Conservation (phyloP, 1,284 basidiomycete species). For the Filobasidium uniguttulatum region DNA sequence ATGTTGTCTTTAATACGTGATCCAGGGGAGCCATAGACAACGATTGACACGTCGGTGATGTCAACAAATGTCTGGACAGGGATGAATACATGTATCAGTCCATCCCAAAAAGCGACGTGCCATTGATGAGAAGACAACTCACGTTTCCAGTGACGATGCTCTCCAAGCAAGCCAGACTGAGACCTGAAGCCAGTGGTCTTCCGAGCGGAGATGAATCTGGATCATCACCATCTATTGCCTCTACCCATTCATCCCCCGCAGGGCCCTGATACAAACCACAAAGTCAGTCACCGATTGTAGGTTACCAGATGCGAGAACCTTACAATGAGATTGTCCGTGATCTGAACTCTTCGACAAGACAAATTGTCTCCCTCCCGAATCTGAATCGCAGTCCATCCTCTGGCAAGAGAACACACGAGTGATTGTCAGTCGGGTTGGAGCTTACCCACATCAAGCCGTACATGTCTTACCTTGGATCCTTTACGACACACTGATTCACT, state of each 20-base stretch:
- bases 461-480: constrained; percentile 23
- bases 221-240: constrained; percentile 32
- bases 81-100: neutral
- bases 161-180: constrained; percentile 34
- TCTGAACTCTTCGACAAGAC: constrained; percentile 28
- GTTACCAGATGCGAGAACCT: neutral
- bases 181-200: constrained; percentile 34
- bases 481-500: constrained; percentile 24
- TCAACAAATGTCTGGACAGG: constrained; percentile 26
- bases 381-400: constrained; percentile 37
- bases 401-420: neutral
- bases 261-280: constrained; percentile 20
- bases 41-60: constrained; percentile 35
- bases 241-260: constrained; percentile 36
- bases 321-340: constrained; percentile 34
- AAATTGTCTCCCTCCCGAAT: constrained; percentile 36
- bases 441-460: no score
- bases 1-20: constrained; percentile 34
- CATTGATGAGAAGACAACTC: neutral
- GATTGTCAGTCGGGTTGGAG: no score
- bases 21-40: constrained; percentile 39
- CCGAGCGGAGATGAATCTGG: constrained; percentile 34
- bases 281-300: neutral
- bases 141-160: constrained; percentile 30
- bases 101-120: neutral